Evolutionary conservation across 192 early-diverging fungal genomes (phyloP).

Genomic region (Umbelopsis isabellina): DNA sequence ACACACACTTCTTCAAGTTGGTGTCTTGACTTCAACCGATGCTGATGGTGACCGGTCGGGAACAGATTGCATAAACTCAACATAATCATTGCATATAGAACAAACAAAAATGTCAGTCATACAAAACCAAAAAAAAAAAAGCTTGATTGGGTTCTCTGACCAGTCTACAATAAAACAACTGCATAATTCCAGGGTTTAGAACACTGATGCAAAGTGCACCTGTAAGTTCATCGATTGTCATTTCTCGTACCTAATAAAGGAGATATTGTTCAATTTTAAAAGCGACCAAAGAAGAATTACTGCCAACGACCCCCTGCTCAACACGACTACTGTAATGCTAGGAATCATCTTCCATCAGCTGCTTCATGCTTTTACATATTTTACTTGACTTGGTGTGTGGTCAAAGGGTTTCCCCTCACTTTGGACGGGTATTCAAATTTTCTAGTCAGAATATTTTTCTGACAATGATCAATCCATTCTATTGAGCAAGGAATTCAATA

Average conservation of each 20-base stretch:
- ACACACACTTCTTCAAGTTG: no score
- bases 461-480: no score
- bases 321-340: no score
- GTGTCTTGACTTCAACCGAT: background rate
- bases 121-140: background rate
- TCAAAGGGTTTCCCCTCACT: no score
- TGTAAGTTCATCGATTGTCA: background rate
- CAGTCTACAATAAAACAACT: conserved; percentile 5
- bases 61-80: background rate
- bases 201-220: background rate
- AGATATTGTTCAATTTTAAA: conserved; percentile 19
- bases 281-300: background rate
- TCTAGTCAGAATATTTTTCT: no score
- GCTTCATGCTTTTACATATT: no score
- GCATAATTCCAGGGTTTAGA: background rate
- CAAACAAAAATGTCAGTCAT: background rate
- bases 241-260: conserved; percentile 8
- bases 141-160: background rate
- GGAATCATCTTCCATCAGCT: no score
- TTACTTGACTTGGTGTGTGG: no score
- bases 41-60: no score
- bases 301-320: background rate
- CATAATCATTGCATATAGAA: background rate
- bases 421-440: no score
- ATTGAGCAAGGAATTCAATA: no score